These are phyloP conservation scores for Leishmania amazonensis DNA, from an alignment of 208 protist species.

Conservation along the genomic window DNA sequence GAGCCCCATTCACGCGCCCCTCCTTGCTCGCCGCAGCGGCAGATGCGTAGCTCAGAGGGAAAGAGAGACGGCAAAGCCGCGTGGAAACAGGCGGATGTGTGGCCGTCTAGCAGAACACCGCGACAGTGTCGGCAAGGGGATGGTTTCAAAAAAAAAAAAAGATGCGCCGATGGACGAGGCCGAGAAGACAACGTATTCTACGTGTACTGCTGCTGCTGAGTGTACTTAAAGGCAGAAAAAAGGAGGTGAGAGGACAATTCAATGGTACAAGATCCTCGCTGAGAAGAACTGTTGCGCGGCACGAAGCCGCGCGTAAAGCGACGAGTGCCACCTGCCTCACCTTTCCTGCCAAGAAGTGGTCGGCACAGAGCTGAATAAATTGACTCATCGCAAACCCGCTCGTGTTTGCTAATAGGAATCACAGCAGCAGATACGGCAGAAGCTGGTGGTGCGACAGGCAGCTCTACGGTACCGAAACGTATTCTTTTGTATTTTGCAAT, in stretches of 20 bases:
- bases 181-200: not conserved
- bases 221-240: not conserved
- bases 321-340: not conserved
- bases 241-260: not conserved
- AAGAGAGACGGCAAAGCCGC: not conserved
- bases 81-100: not conserved
- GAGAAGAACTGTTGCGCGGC: not conserved
- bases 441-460: not conserved
- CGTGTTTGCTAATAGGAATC: not conserved
- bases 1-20: not conserved
- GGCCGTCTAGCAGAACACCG: not conserved
- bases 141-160: too few species aligned
- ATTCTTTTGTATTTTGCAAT: not conserved
- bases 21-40: not conserved
- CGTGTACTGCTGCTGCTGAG: not conserved
- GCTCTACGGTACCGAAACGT: not conserved
- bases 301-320: too few species aligned
- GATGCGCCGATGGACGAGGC: not conserved
- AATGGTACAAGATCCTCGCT: not conserved
- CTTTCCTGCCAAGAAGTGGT: not conserved
- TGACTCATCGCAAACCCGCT: not conserved
- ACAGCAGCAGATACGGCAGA: not conserved
- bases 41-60: not conserved
- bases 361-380: not conserved
- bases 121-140: not conserved